Base-by-base conservation (phyloP, 306 rosid species). In the Prunus dulcis region DNA sequence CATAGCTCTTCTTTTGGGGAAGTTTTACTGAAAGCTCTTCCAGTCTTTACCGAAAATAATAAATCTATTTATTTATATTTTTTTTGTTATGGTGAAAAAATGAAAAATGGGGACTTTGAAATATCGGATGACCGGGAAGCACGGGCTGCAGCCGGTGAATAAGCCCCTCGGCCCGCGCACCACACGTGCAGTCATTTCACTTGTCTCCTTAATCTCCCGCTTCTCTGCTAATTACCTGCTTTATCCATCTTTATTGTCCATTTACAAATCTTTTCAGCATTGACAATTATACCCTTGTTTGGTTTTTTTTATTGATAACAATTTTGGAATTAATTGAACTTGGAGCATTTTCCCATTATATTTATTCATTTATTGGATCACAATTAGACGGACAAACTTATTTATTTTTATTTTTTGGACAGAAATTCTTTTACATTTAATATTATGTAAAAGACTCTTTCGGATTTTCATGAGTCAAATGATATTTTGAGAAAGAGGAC, bases 121-220 rank as follows among this genome's bases (percentile, higher is more conserved):
- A 56, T 53, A 55, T 25, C 25, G 55, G 82, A 50, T 78, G 75
- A 89, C 91, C 70, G 89, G 89, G 19, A 80, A 68, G 75, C 64
- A 69, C 79, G 86, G 86, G 82, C 43, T 77, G 81, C 76, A 78
- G 83, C 87, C 84, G 88, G 85, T 87, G 56, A 74, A 64, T 77
- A 22, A 70, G 73, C 74, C 64, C 79, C 88, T 87, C 78, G 89
- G 61, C 89, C 84, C 78, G 76, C 77, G 86, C 82, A 67, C 82
- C 87, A 76, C 93, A 85, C 91, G 88, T 89, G 91, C 87, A 89
- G 58, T 78, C 74, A 64, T 60, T 78, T 76, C 76, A 74, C 53
- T 64, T 87, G 85, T 82, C 82, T 72, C 83, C 74, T 56, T 79
- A 5, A 75, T 46, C 82, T 64, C 60, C 47, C 74, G 52, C 25